Evolutionary conservation across 2,329 filamentous ascomycete genomes (phyloP).

Genomic region (Chaetothyriales sp.): DNA sequence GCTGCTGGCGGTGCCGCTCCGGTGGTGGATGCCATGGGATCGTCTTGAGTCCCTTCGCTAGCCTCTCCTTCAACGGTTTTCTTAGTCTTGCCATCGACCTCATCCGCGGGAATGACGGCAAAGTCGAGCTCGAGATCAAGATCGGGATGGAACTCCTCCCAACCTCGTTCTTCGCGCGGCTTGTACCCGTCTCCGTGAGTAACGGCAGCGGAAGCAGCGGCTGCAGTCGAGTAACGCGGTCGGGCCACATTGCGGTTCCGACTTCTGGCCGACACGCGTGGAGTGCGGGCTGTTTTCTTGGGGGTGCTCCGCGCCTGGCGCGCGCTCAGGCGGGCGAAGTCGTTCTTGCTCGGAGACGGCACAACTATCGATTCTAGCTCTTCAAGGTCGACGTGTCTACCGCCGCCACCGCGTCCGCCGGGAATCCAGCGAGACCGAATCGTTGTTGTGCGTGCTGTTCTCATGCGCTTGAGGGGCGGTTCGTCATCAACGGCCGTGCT

Average conservation of each 20-base stretch:
- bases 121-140: constrained; percentile 76
- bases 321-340: constrained; percentile 32
- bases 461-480: constrained; percentile 53
- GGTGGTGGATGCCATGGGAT: constrained; percentile 68
- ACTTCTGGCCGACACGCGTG: constrained; percentile 14
- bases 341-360: constrained; percentile 18
- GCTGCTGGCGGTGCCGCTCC: constrained; percentile 12
- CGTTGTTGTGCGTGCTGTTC: constrained; percentile 37
- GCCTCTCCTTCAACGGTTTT: constrained; percentile 19
- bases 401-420: constrained; percentile 72
- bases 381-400: constrained; percentile 64
- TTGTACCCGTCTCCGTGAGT: constrained; percentile 94
- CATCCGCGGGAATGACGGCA: constrained; percentile 63
- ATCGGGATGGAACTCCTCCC: constrained; percentile 95
- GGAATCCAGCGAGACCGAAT: constrained; percentile 38
- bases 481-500: constrained; percentile 28
- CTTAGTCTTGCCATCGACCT: constrained; percentile 60
- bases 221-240: constrained; percentile 67
- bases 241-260: constrained; percentile 20
- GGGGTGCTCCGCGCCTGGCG: constrained; percentile 17
- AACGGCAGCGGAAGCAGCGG: constrained; percentile 72
- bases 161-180: constrained; percentile 85
- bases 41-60: constrained; percentile 6
- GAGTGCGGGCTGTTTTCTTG: constrained; percentile 3
- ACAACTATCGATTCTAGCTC: constrained; percentile 15